Conservation (phyloP, 345 rosid species). For the Ceriops decandra region DNA sequence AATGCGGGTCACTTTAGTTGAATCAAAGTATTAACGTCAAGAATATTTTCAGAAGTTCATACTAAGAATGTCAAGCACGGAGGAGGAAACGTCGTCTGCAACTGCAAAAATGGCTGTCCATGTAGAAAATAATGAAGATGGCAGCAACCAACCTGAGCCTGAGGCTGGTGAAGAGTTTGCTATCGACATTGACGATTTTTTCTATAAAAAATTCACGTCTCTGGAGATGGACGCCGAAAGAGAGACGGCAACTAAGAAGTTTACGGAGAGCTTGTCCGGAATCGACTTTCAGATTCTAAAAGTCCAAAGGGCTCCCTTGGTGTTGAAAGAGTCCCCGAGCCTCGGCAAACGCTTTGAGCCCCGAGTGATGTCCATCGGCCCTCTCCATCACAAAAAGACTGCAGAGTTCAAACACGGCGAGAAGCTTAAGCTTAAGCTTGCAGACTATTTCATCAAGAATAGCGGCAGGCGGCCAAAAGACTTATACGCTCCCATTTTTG, state of each 20-base stretch:
- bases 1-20: too few species aligned
- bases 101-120: too few species aligned
- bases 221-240: not conserved
- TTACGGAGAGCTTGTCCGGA: too few species aligned
- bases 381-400: conserved; percentile 19
- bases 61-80: too few species aligned
- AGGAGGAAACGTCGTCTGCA: too few species aligned
- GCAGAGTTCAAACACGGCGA: not conserved
- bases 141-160: too few species aligned
- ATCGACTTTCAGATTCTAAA: too few species aligned
- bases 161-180: not conserved
- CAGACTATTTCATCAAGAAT: not conserved
- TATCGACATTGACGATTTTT: not conserved
- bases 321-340: not conserved
- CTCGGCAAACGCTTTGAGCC: conserved; percentile 17
- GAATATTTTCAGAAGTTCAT: too few species aligned
- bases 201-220: not conserved
- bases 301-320: conserved; percentile 10
- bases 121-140: too few species aligned
- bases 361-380: conserved; percentile 19
- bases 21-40: too few species aligned
- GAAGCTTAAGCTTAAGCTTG: conserved; percentile 4
- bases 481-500: not conserved
- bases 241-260: not conserved
- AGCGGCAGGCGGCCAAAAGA: not conserved